phyloP scores from a whole-genome alignment of 78 protist species.

The Speleostelium caveatum region DNA sequence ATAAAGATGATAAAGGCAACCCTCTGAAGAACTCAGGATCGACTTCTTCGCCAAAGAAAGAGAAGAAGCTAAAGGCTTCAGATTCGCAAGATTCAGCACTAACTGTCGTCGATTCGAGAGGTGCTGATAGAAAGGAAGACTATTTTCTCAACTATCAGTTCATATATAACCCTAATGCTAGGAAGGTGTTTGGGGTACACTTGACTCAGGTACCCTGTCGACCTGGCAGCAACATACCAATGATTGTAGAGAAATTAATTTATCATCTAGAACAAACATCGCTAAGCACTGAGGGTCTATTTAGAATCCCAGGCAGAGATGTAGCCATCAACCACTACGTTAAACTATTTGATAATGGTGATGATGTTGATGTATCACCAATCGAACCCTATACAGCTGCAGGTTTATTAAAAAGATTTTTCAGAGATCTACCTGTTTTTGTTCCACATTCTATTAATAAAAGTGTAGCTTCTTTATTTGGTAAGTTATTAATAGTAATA shows the following conservation, averaged over 20 bases:
- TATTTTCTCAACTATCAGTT: not conserved
- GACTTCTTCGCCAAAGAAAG: conserved; percentile 16
- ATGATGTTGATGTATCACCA: conserved; percentile 63
- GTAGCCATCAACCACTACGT: conserved; percentile 32
- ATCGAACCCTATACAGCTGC: conserved; percentile 73
- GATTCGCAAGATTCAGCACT: not conserved
- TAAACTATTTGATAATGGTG: conserved; percentile 42
- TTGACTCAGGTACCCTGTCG: conserved; percentile 54
- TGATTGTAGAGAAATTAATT: conserved; percentile 54
- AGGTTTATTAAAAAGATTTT: conserved; percentile 70
- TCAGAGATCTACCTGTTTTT: conserved; percentile 69
- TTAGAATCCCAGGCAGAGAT: conserved; percentile 72
- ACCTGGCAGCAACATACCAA: conserved; percentile 40
- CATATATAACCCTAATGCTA: conserved; percentile 32
- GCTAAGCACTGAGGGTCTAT: conserved; percentile 37
- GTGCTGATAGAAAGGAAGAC: not conserved
- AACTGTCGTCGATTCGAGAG: not conserved
- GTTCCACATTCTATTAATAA: conserved; percentile 56
- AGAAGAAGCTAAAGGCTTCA: not conserved
- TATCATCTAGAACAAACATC: conserved; percentile 55
- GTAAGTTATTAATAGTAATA: too few relatives aligned
- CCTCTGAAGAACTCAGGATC: not conserved
- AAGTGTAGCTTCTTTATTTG: conserved; percentile 46
- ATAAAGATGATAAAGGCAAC: conserved; percentile 27
- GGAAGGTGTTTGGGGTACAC: conserved; percentile 58